Evolutionary conservation across 176 grass and related monocot species (phyloP).

Genomic region (Guadua angustifolia): DNA sequence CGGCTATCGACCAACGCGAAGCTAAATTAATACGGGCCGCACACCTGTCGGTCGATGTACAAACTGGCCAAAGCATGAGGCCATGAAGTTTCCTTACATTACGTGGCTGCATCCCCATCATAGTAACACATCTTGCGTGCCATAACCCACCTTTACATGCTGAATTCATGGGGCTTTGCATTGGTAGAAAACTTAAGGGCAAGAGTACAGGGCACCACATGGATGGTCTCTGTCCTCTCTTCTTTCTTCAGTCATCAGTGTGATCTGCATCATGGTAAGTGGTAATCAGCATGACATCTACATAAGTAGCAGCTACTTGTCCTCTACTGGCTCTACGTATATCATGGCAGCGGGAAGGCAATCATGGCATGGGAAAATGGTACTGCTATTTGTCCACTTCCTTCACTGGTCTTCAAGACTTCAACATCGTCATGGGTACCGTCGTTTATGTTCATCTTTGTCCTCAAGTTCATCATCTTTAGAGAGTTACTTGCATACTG

Average conservation of each 20-base stretch:
- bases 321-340: not conserved
- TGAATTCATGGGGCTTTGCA: not conserved
- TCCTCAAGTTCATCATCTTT: not conserved
- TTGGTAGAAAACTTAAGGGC: not conserved
- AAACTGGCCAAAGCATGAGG: not conserved
- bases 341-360: not conserved
- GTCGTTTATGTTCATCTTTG: not conserved
- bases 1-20: not conserved
- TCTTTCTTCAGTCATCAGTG: not conserved
- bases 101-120: not conserved
- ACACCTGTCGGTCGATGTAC: not conserved
- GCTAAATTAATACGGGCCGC: not conserved
- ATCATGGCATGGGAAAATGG: not conserved
- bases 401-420: not conserved
- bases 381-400: not conserved
- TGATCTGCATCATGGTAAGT: not conserved
- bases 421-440: not conserved
- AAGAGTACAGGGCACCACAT: not conserved
- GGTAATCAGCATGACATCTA: not conserved
- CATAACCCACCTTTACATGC: not conserved
- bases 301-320: not conserved
- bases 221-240: not conserved
- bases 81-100: not conserved
- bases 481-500: not conserved
- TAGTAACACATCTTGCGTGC: not conserved